phyloP scores from a whole-genome alignment of 208 protist genomes.

The Leishmania turanica region DNA sequence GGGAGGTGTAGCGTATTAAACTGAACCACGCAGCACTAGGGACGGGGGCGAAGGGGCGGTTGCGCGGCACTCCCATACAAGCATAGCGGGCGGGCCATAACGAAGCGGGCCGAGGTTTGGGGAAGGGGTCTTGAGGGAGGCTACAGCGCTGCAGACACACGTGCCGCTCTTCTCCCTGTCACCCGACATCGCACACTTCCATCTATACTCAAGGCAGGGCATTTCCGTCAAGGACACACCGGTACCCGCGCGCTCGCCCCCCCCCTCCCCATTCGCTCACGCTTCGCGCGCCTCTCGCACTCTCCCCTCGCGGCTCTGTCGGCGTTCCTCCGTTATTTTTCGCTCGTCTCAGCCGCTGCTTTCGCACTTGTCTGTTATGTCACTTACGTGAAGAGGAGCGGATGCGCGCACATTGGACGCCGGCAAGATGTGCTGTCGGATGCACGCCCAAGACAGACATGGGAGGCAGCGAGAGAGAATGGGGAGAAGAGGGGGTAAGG shows the following conservation, averaged over 20 bases:
- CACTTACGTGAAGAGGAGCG: not conserved
- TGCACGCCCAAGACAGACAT: not conserved
- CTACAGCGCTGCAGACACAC: not conserved
- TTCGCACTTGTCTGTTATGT: not conserved
- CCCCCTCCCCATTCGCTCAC: not conserved
- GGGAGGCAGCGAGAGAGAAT: not conserved
- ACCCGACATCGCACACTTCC: not conserved
- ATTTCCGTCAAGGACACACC: not conserved
- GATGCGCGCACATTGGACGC: not conserved
- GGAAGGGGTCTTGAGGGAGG: not conserved
- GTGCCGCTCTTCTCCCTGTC: not conserved
- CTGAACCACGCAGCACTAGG: no score
- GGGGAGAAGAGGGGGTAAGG: not conserved
- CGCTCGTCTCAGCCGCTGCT: not conserved
- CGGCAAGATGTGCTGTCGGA: not conserved
- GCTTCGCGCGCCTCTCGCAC: not conserved
- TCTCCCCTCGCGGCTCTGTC: not conserved
- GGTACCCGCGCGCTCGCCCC: not conserved
- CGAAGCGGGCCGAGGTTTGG: no score
- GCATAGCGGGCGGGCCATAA: no score
- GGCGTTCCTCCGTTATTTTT: not conserved
- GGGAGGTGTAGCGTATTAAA: no score
- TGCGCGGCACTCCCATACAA: no score
- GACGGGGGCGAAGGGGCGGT: no score
- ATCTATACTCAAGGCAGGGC: not conserved